These are phyloP conservation scores for Curvularia eragrostidis DNA, from an alignment of 2,329 filamentous ascomycete species.

Conservation along the genomic window DNA sequence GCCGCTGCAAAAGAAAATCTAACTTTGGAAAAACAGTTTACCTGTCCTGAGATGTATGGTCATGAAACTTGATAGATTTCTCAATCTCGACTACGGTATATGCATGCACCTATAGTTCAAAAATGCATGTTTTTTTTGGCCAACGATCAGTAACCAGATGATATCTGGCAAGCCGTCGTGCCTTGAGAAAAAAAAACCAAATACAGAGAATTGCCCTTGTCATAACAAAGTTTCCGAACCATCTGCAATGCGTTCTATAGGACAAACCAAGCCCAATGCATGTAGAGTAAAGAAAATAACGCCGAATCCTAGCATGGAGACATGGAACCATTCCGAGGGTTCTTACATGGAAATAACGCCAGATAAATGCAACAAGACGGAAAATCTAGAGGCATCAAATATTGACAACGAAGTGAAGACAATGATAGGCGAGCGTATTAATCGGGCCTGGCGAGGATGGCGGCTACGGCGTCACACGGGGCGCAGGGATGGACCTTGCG, in stretches of 20 bases:
- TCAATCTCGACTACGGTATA: neutral
- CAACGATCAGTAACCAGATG: neutral
- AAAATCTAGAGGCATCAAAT: constrained; percentile 29
- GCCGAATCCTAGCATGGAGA: constrained; percentile 10
- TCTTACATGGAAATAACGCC: constrained; percentile 35
- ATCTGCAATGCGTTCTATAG: constrained; percentile 11
- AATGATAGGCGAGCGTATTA: constrained; percentile 11
- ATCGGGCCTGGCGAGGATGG: constrained; percentile 32
- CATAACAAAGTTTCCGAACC: constrained; percentile 3
- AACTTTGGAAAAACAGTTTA: neutral
- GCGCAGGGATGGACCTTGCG: constrained; percentile 28
- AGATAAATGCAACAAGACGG: constrained; percentile 22
- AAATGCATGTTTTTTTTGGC: neutral
- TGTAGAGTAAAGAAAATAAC: constrained; percentile 6
- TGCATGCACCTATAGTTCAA: neutral
- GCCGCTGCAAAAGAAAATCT: constrained; percentile 1
- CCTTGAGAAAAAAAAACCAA: constrained; percentile 1
- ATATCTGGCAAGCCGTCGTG: neutral
- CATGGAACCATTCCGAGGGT: constrained; percentile 33
- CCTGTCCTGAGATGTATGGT: too few species aligned
- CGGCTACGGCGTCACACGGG: constrained; percentile 37
- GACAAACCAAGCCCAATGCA: constrained; percentile 8
- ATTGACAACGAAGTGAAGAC: constrained; percentile 32
- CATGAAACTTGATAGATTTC: neutral
- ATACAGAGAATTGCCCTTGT: neutral